Percentiles rank a stretch among this genome's conserved stretches.
These are phyloP conservation scores for Tolypocladium tundrense DNA, from an alignment of 2,329 filamentous ascomycete genomes.

Conservation along the genomic window DNA sequence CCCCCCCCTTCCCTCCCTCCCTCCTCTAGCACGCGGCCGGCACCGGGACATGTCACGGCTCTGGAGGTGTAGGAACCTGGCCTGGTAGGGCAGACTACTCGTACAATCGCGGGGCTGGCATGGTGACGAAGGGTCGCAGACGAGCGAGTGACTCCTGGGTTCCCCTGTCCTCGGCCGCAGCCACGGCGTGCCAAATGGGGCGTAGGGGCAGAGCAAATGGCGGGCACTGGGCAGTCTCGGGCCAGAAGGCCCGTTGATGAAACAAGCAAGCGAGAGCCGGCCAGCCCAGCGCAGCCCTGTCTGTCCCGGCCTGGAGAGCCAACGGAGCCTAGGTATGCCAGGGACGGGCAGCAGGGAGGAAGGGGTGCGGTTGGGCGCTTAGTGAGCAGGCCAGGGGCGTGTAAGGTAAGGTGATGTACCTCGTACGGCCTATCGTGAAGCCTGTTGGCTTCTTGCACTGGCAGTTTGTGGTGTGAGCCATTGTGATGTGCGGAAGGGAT, in stretches of 20 bases:
- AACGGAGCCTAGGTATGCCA: neutral
- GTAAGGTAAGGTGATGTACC: neutral
- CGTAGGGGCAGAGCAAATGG: neutral
- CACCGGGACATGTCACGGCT: conserved; percentile 1
- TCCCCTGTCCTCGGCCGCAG: conserved; percentile 1
- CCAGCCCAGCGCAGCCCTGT: neutral
- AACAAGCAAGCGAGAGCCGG: neutral
- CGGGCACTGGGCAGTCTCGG: neutral
- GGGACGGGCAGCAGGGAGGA: neutral
- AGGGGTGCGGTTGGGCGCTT: neutral
- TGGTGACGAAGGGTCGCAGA: neutral
- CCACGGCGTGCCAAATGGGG: neutral
- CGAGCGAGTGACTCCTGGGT: neutral
- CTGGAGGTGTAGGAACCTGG: neutral
- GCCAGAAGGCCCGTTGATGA: neutral
- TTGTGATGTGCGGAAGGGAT: neutral
- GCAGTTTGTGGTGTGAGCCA: neutral
- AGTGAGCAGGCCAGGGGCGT: neutral
- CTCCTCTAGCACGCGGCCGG: neutral
- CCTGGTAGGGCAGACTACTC: conserved; percentile 1
- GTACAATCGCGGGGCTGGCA: neutral
- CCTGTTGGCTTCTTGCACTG: neutral
- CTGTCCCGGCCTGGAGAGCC: neutral
- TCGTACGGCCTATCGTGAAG: neutral
- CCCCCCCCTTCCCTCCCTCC: neutral